A percentile compares a stretch with the other conserved stretches of the same genome.
phyloP scores from a whole-genome alignment of 306 rosid genomes.

The Prunus fruticosa region DNA sequence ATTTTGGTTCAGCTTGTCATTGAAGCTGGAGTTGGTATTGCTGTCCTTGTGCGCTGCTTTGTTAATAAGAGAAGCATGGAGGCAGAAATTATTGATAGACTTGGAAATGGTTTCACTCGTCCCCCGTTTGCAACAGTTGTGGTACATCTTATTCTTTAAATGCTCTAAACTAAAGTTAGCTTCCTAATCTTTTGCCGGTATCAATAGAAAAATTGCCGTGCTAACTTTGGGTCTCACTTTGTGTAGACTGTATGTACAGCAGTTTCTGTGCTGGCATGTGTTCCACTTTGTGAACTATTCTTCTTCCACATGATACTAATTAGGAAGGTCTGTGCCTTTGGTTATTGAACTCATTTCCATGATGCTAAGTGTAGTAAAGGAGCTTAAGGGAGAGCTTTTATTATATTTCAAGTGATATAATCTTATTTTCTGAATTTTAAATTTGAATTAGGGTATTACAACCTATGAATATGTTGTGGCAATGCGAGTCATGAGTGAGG shows the following conservation, averaged over 20 bases:
- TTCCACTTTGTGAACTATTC: slow-evolving; percentile 92
- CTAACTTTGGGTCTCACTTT: slow-evolving; percentile 29
- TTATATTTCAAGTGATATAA: slow-evolving; percentile 9
- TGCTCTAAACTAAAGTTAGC: slow-evolving; percentile 19
- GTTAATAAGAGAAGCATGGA: slow-evolving; percentile 86
- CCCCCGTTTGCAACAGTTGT: slow-evolving; percentile 94
- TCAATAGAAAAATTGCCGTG: slow-evolving; percentile 25
- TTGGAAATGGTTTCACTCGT: slow-evolving; percentile 97
- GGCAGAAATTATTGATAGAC: slow-evolving; percentile 80
- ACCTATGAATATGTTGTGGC: slow-evolving; percentile 95
- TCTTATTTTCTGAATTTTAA: slow-evolving; percentile 5
- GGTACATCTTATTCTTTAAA: slow-evolving; percentile 43
- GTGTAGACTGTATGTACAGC: slow-evolving; percentile 81
- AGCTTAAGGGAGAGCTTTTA: slow-evolving; percentile 7
- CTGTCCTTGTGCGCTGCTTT: slow-evolving; percentile 91
- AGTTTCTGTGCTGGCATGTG: slow-evolving; percentile 89
- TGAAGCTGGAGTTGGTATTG: slow-evolving; percentile 92
- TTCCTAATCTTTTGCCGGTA: slow-evolving; percentile 17
- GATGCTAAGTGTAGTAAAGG: slow-evolving; percentile 20
- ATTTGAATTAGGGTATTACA: slow-evolving; percentile 79
- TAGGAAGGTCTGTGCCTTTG: slow-evolving; percentile 73
- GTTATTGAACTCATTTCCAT: slow-evolving; percentile 12
- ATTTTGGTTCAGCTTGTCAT: slow-evolving; percentile 65
- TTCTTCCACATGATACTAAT: slow-evolving; percentile 96
- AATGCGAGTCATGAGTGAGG: slow-evolving; percentile 94